phyloP scores from a whole-genome alignment of 306 rosid species.

The Trifolium subterraneum region DNA sequence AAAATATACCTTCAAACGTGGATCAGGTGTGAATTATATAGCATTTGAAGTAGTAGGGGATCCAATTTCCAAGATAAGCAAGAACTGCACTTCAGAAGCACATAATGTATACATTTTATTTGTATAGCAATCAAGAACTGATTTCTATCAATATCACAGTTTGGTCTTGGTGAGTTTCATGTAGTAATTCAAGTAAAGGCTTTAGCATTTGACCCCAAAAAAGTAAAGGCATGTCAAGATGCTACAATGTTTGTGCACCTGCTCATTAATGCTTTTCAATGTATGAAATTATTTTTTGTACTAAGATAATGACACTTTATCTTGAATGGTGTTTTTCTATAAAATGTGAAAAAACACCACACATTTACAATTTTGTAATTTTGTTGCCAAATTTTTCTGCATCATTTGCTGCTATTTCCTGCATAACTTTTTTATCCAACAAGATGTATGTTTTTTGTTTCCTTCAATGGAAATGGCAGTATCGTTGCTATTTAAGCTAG shows the following conservation, averaged over 20 bases:
- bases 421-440: neutral
- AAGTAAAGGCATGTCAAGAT: slow-evolving; percentile 7
- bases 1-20: slow-evolving; percentile 28
- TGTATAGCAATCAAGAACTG: slow-evolving; percentile 44
- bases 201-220: neutral
- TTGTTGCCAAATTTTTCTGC: neutral
- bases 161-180: slow-evolving; percentile 18
- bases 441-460: neutral
- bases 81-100: slow-evolving; percentile 36
- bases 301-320: neutral
- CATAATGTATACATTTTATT: slow-evolving; percentile 35
- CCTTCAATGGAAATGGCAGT: neutral
- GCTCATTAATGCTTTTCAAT: neutral
- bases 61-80: slow-evolving; percentile 19
- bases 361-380: neutral
- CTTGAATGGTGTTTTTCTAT: neutral
- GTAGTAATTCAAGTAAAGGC: slow-evolving; percentile 32
- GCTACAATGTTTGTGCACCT: neutral
- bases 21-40: slow-evolving; percentile 37
- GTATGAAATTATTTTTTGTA: neutral
- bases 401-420: neutral
- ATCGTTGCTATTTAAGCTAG: neutral
- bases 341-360: neutral
- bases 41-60: neutral
- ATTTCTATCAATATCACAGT: slow-evolving; percentile 13